Base-by-base conservation (phyloP, 768 basidiomycete genomes). In the Asterophora parasitica region DNA sequence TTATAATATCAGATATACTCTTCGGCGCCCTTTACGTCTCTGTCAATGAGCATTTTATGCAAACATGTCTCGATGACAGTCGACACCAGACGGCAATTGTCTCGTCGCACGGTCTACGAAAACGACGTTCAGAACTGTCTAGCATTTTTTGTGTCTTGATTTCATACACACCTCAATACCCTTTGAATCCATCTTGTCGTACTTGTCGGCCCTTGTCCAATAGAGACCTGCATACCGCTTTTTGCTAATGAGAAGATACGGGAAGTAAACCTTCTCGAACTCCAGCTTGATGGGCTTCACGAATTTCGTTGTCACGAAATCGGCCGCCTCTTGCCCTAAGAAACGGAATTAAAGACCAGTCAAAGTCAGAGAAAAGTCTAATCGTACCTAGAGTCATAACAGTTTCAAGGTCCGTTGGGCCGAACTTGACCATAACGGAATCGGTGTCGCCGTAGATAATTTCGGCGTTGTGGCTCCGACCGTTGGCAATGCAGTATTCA, bases 101-200 rank as follows among this genome's bases (percentile, higher is more conserved):
- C 96, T 65, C 96, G 80, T 56, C 96, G 85, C 39, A 99, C 96
- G 35, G 96, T 98, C 94, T 98, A 52, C 7, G n/a, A 36, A 17
- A 36, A 40, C 45, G 17, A 7, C 55, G 38, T 32, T 42, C 4
- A 42, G 32, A 9, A 11, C 36, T 12, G 19, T 32, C 20, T 8
- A 16, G 31, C n/a, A 32, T n/a, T 6, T 13, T 8, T 35, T 20
- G 30, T 33, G 27, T 33, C 11, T n/a, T 26, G 16, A 27, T 15
- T 15, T 26, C 37, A 23, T 26, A 59, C 79, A 2, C 46, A 92
- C 94, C 80, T 99, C 96, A 49, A 99, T 98, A 61, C 96, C 96
- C 70, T 99, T 99, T 1, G 95, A 88, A 58, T 99, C 96, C 96
- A 98, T 98, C 71, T 98, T 98, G 66, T 99, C 96, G 57, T 89